Percentiles rank a stretch among this genome's conserved stretches.
phyloP scores from a whole-genome alignment of 208 protist genomes.

The Crithidia bombi region DNA sequence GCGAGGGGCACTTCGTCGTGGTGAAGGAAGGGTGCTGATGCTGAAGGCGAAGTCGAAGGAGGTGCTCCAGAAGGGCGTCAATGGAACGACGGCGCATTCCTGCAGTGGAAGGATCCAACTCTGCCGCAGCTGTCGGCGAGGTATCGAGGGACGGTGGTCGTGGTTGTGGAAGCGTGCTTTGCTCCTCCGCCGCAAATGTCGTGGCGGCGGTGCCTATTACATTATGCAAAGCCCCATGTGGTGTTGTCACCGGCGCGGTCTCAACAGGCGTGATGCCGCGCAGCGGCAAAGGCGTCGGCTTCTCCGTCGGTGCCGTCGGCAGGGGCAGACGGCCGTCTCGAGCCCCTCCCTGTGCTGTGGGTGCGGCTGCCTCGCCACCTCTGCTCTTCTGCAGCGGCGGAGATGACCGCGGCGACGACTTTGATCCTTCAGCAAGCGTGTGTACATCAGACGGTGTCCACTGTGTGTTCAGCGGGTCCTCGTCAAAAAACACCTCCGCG shows the following conservation, averaged over 20 bases:
- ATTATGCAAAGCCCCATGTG: too few species aligned
- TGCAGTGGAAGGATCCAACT: neutral
- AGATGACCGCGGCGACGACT: neutral
- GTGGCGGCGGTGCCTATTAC: too few species aligned
- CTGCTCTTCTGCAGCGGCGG: too few species aligned
- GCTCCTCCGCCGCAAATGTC: neutral
- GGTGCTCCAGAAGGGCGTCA: conserved; percentile 1
- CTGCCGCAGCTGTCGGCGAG: neutral
- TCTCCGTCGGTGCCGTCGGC: too few species aligned
- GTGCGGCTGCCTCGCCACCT: too few species aligned
- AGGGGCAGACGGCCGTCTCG: too few species aligned
- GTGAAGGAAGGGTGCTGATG: conserved; percentile 7
- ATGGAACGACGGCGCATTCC: neutral
- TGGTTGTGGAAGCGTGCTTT: neutral
- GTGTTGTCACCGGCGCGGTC: too few species aligned
- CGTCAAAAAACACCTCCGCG: conserved; percentile 37
- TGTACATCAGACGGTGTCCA: neutral
- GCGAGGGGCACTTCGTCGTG: neutral
- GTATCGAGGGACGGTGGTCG: too few species aligned
- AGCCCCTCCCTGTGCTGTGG: too few species aligned
- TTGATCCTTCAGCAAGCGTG: neutral
- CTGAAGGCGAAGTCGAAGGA: conserved; percentile 16
- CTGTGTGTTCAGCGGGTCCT: conserved; percentile 15
- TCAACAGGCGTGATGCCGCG: neutral
- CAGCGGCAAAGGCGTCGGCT: neutral